Conservation (phyloP, 208 protist species). For the Herpetomonas muscarum region DNA sequence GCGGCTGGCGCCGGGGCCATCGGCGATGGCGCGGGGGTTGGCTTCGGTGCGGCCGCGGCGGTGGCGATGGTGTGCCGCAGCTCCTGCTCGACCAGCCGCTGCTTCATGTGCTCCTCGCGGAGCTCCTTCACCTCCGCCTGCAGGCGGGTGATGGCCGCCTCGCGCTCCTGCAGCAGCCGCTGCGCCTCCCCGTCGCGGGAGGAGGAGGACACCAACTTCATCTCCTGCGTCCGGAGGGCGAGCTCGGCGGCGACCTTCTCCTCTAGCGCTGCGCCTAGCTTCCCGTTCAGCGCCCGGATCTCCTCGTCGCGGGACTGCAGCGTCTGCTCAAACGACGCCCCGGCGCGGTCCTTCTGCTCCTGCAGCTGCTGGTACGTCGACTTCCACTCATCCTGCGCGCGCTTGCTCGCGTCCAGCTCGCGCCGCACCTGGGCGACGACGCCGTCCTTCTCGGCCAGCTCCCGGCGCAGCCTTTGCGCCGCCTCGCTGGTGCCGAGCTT, state of each 20-base stretch:
- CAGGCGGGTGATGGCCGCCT: constrained; percentile 35
- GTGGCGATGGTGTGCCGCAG: constrained; percentile 9
- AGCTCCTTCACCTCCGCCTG: constrained; percentile 40
- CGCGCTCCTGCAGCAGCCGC: constrained; percentile 31
- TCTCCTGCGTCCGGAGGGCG: constrained; percentile 29
- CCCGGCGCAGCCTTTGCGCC: constrained; percentile 24
- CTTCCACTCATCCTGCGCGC: constrained; percentile 47
- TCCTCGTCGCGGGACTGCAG: constrained; percentile 53
- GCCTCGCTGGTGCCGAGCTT: constrained; percentile 35
- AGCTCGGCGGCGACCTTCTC: constrained; percentile 41
- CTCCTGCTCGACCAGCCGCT: constrained; percentile 4
- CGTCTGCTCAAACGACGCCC: constrained; percentile 31
- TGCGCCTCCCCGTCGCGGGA: constrained; percentile 31
- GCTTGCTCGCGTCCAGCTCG: constrained; percentile 37
- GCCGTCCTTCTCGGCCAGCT: constrained; percentile 45
- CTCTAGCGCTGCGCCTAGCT: constrained; percentile 23
- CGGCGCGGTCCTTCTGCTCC: constrained; percentile 24
- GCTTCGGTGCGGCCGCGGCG: background rate
- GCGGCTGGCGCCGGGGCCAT: background rate
- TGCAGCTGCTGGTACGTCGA: constrained; percentile 41
- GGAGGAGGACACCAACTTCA: constrained; percentile 16
- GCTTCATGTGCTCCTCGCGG: constrained; percentile 20
- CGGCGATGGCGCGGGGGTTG: background rate
- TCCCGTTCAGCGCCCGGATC: constrained; percentile 22
- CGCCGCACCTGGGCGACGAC: constrained; percentile 38